Base-by-base conservation (phyloP, 225 moss, liverwort and hornwort genomes). In the Climacium dendroides region DNA sequence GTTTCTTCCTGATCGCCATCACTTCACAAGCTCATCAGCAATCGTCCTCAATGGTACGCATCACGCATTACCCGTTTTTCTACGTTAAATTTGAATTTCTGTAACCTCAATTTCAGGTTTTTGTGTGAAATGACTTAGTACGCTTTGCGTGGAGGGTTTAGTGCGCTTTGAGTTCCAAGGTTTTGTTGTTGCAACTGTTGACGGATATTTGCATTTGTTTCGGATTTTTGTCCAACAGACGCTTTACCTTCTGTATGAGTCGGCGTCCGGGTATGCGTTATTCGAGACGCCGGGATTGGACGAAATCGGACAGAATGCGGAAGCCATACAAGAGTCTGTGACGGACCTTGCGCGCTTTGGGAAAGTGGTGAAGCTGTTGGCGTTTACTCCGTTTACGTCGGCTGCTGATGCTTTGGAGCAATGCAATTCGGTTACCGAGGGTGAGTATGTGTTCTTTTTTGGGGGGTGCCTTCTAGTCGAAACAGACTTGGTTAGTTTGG, bases 321-420 rank as follows among this genome's bases (percentile, higher is more conserved):
- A 98, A 43, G 93, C 94, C 34, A 95, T 98, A 39, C 98, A 98
- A 89, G 97, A 96, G 72, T 98, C 98, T 3, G 91, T 98, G 30
- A 88, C 92, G 84, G 97, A 98, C 79, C 92, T 98, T 55, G 93
- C 84, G 61, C 97, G 98, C 34, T 98, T 98, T 80, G 95, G 95
- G 88, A 95, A 95, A 63, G 94, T 98, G 34, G 96, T 96, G 73
- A 97, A 94, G 90, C 90, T 98, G 34, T 67, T 90, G 59, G 95
- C 96, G n/a, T 98, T 98, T 61, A 94, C 94, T 82, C 98, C 98
- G 11, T 98, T 95, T 79, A 94, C 92, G 7, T 97, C 98, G 55
- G 98, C 98, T 28, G 98, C 98, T n/a, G 93, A 95, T 81, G 98
- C 98, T 43, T 61, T 98, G 83, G 97, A 95, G 84, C 98, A 98